Conservation (phyloP, 345 rosid species). For the Brassica rapa region DNA sequence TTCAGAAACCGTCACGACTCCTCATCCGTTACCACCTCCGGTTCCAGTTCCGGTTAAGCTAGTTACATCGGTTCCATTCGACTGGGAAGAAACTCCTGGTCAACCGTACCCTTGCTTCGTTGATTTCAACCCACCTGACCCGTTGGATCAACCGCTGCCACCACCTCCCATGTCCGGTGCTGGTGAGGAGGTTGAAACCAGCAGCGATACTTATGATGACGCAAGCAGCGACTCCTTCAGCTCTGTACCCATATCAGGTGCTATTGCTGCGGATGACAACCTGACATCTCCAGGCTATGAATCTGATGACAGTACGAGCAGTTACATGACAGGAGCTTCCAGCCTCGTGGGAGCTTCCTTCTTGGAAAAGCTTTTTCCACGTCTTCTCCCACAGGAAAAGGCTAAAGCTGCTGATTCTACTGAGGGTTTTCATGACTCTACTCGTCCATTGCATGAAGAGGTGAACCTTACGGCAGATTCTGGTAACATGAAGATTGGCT, state of each 20-base stretch:
- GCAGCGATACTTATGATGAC: slow-evolving; percentile 21
- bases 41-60: slow-evolving; percentile 53
- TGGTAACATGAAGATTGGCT: slow-evolving; percentile 31
- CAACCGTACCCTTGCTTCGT: slow-evolving; percentile 55
- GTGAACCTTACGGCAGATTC: slow-evolving; percentile 25
- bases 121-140: slow-evolving; percentile 28
- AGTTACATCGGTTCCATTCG: slow-evolving; percentile 64
- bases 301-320: slow-evolving; percentile 62
- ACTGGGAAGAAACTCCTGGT: slow-evolving; percentile 81
- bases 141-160: slow-evolving; percentile 36
- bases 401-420: slow-evolving; percentile 21
- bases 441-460: slow-evolving; percentile 31
- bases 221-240: slow-evolving; percentile 49
- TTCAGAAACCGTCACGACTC: background rate
- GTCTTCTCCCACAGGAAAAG: slow-evolving; percentile 54
- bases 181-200: slow-evolving; percentile 14
- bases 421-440: slow-evolving; percentile 22
- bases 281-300: slow-evolving; percentile 61
- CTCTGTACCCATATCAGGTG: slow-evolving; percentile 53
- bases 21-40: slow-evolving; percentile 24
- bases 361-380: slow-evolving; percentile 85
- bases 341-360: slow-evolving; percentile 73
- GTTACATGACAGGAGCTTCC: slow-evolving; percentile 64
- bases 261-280: slow-evolving; percentile 45
- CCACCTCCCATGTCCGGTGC: slow-evolving; percentile 44